phyloP scores from a whole-genome alignment of 352 stramenopile genomes.

The Globisporangium iwayamae region DNA sequence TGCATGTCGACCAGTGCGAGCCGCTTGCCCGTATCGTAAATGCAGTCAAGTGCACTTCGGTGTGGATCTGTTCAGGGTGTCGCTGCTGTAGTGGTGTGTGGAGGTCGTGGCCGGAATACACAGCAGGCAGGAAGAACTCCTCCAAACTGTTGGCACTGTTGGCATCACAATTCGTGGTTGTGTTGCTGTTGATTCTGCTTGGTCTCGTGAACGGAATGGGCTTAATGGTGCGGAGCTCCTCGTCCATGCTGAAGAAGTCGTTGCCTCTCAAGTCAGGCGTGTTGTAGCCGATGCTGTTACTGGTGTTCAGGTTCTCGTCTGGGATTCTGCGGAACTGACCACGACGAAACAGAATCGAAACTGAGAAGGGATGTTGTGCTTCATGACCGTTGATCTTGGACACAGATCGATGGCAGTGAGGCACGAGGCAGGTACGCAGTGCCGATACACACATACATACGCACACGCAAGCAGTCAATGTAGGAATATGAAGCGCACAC shows the following conservation, averaged over 20 bases:
- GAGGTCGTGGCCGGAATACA: not conserved
- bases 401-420: too few relatives aligned
- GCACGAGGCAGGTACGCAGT: too few relatives aligned
- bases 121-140: slow-evolving; percentile 2
- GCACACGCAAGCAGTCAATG: too few relatives aligned
- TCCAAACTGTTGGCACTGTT: not conserved
- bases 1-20: not conserved
- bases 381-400: too few relatives aligned
- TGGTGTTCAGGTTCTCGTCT: not conserved
- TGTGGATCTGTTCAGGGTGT: not conserved
- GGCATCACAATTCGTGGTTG: not conserved
- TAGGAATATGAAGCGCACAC: too few relatives aligned
- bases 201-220: slow-evolving; percentile 1
- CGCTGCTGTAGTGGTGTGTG: not conserved
- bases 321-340: not conserved
- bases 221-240: not conserved
- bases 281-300: not conserved
- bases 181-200: not conserved
- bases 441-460: too few relatives aligned
- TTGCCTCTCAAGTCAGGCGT: not conserved
- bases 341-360: not conserved
- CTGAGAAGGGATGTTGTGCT: not conserved
- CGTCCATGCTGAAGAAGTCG: too few relatives aligned
- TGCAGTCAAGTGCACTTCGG: not conserved
- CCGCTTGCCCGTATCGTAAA: not conserved